A percentile compares a stretch with the other conserved stretches of the same genome.
These are phyloP conservation scores for Adansonia digitata DNA, from an alignment of 345 rosid species.

Conservation along the genomic window DNA sequence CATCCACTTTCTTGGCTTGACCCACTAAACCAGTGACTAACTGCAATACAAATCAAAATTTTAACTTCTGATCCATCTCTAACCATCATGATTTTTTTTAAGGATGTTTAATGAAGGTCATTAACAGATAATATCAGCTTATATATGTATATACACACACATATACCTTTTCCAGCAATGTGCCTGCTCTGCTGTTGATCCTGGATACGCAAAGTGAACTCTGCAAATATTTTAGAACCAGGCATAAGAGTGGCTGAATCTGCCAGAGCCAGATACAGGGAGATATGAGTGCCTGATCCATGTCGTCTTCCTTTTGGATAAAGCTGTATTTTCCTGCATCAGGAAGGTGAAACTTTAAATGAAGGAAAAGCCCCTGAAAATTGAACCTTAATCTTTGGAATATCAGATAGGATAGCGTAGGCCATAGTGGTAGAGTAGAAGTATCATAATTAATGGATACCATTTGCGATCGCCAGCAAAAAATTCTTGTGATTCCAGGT, in stretches of 20 bases:
- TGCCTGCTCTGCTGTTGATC: slow-evolving; percentile 31
- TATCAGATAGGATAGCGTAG: no score
- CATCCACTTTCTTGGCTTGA: slow-evolving; percentile 25
- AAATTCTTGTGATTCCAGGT: slow-evolving; percentile 22
- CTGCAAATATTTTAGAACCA: slow-evolving; percentile 27
- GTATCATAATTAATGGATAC: slow-evolving; percentile 17
- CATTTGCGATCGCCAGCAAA: slow-evolving; percentile 29
- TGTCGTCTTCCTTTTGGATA: slow-evolving; percentile 29
- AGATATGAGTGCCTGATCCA: slow-evolving; percentile 21
- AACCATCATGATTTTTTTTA: no score
- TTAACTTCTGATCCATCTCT: no score
- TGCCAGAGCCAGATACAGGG: slow-evolving; percentile 29
- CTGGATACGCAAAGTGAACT: slow-evolving; percentile 26
- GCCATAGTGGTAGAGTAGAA: no score
- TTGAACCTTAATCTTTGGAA: not conserved
- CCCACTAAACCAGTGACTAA: slow-evolving; percentile 29
- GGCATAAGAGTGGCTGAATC: slow-evolving; percentile 18
- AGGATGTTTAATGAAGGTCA: no score
- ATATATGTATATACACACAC: no score
- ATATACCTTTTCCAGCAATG: slow-evolving; percentile 29
- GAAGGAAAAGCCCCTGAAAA: not conserved
- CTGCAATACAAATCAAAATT: slow-evolving; percentile 17
- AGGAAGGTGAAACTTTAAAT: not conserved
- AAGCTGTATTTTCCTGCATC: slow-evolving; percentile 36
- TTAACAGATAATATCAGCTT: not conserved